Evolutionary conservation across 1,284 basidiomycete genomes (phyloP), one percentile per base, ranked within the genome.

Genomic region (Puccinia brachypodii): DNA sequence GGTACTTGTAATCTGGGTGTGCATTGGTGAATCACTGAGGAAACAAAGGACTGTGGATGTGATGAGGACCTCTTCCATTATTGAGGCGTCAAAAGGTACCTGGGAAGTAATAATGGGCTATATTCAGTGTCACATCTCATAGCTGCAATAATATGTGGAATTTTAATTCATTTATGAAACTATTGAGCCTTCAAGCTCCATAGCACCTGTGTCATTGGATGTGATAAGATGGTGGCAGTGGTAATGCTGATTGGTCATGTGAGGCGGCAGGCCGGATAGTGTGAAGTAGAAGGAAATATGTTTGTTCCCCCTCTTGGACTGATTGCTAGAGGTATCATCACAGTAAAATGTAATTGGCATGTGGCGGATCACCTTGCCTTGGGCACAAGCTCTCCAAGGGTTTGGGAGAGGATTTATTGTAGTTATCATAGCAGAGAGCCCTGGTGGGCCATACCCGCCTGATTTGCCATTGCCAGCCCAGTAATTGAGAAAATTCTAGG

Each of bases 1-100:
- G 22, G 64, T 66, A 22, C 31, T 66, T 11, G 64, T 40, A 4
- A 66, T 66, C n/a, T 66, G 33, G 6, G 64, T 33, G n/a, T 66
- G 64, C 64, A 66, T 66, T 66, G 64, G 64, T 38, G 64, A 66
- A 66, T 66, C 64, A 40, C 36, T 33, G 22, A 66, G 33, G 38
- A 66, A 66, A 66, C 31, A 66, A 3, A 66, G 22, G 3, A 38
- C 33, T 33, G 22, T 38, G 13, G 33, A 13, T 8, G 22, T 64
- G 7, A 64, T 22, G 8, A 66, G 28, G 3, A 66, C 64, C 16
- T 28, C 33, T 28, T 66, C 13, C 2, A 11, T 19, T 3, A 36
- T 14, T 2, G 33, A 3, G 6, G 38, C 22, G 38, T 66, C 64
- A 40, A 38, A 66, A 66, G 25, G 11, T n/a, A n/a, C n/a, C n/a